A percentile compares a stretch with the other conserved stretches of the same genome.
These are phyloP conservation scores for Smithsoniella earleae DNA, from an alignment of 163 green algal genomes.

Conservation along the genomic window DNA sequence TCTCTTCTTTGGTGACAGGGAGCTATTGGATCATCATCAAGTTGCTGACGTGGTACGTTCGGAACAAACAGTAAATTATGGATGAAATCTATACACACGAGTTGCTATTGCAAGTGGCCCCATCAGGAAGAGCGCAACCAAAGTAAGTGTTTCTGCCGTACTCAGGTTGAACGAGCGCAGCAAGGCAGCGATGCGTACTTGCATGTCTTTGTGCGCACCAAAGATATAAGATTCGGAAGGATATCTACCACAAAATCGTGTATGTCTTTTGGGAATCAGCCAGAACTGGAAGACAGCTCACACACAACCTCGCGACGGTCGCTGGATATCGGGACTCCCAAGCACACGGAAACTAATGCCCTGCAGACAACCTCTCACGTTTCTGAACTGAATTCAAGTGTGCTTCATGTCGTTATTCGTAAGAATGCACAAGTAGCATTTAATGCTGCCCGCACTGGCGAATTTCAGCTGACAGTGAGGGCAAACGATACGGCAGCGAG, in stretches of 20 bases:
- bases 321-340: background rate
- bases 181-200: conserved; percentile 35
- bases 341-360: too few species aligned
- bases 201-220: conserved; percentile 43
- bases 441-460: conserved; percentile 32
- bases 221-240: conserved; percentile 29
- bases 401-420: conserved; percentile 45
- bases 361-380: background rate
- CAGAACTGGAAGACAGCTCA: too few species aligned
- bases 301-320: too few species aligned
- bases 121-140: too few species aligned
- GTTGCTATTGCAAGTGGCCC: too few species aligned
- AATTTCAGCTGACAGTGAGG: conserved; percentile 46
- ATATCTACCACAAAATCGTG: background rate
- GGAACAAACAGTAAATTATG: too few species aligned
- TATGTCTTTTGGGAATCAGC: conserved; percentile 16
- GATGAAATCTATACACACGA: too few species aligned
- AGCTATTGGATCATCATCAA: conserved; percentile 31
- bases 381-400: background rate
- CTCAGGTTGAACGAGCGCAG: too few species aligned
- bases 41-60: conserved; percentile 22
- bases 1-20: conserved; percentile 38
- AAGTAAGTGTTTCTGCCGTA: too few species aligned
- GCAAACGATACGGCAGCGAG: conserved; percentile 37
- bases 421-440: conserved; percentile 41